These are phyloP conservation scores for Ampelocalamus luodianensis DNA, from an alignment of 176 grass and related monocot species.

Conservation along the genomic window DNA sequence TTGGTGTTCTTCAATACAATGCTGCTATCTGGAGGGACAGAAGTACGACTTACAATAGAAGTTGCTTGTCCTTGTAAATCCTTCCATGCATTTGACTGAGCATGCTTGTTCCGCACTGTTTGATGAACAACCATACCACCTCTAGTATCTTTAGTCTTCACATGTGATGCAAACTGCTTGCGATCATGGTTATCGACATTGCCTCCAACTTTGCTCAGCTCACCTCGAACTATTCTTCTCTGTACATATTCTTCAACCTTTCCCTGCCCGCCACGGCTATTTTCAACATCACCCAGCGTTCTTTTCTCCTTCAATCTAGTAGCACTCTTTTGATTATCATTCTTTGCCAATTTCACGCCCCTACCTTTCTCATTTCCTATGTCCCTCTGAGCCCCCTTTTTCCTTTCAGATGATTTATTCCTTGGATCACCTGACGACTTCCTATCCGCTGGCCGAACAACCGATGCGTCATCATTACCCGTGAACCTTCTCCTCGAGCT, in stretches of 20 bases:
- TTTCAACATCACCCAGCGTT: not conserved
- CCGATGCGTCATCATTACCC: constrained; percentile 17
- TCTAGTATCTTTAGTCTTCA: constrained; percentile 33
- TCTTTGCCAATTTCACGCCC: not conserved
- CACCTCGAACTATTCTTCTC: constrained; percentile 49
- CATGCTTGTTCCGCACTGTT: constrained; percentile 28
- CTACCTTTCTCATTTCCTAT: constrained; percentile 4
- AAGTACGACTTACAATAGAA: constrained; percentile 11
- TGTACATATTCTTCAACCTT: constrained; percentile 46
- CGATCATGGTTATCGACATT: constrained; percentile 5
- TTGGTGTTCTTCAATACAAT: constrained; percentile 33
- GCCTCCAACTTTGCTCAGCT: constrained; percentile 6
- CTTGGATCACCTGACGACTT: constrained; percentile 41
- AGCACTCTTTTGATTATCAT: constrained; percentile 24
- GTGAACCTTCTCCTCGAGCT: constrained; percentile 44
- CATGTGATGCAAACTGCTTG: constrained; percentile 37
- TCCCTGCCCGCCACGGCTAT: not conserved
- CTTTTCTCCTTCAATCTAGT: constrained; percentile 40
- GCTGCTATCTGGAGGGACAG: constrained; percentile 1
- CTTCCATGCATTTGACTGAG: constrained; percentile 26
- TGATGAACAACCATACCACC: constrained; percentile 40
- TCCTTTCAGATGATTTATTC: constrained; percentile 44
- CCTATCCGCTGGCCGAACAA: constrained; percentile 11
- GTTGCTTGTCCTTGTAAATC: constrained; percentile 17
- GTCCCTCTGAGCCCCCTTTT: constrained; percentile 28